Evolutionary conservation across 345 rosid species (phyloP).

Genomic region (Hibiscus syriacus): DNA sequence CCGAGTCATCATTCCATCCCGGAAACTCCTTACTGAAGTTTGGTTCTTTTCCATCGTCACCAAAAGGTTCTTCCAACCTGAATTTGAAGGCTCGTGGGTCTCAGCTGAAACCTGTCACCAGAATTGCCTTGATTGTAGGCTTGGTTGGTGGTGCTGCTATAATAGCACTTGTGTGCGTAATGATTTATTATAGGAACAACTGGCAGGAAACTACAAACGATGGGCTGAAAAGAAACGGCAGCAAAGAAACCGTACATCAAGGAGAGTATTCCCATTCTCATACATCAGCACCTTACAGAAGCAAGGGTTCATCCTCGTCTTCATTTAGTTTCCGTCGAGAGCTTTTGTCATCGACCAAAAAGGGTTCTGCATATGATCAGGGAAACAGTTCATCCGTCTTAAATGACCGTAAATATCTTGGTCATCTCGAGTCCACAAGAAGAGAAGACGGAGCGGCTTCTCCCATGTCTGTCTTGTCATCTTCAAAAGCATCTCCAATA

Average conservation of each 20-base stretch:
- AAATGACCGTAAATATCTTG: slow-evolving; percentile 20
- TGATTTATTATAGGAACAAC: slow-evolving; percentile 28
- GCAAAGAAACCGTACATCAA: slow-evolving; percentile 20
- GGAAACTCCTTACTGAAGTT: slow-evolving; percentile 60
- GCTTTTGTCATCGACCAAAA: slow-evolving; percentile 19
- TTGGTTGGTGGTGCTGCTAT: slow-evolving; percentile 41
- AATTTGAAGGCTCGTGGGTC: slow-evolving; percentile 21
- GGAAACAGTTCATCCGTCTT: slow-evolving; percentile 33
- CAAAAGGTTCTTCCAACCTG: slow-evolving; percentile 29
- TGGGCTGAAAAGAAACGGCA: slow-evolving; percentile 23
- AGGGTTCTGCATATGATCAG: slow-evolving; percentile 23
- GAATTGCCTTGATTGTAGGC: slow-evolving; percentile 50
- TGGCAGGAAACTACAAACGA: slow-evolving; percentile 22
- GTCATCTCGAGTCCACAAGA: slow-evolving; percentile 20
- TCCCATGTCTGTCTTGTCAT: slow-evolving; percentile 41
- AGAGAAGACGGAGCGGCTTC: slow-evolving; percentile 44
- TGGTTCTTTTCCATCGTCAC: slow-evolving; percentile 30
- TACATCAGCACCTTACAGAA: slow-evolving; percentile 31
- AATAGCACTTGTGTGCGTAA: slow-evolving; percentile 35
- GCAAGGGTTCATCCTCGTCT: slow-evolving; percentile 32
- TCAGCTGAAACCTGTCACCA: slow-evolving; percentile 36
- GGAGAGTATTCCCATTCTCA: slow-evolving; percentile 34
- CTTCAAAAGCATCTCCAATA: slow-evolving; percentile 51
- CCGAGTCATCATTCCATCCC: slow-evolving; percentile 79
- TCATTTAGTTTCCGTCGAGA: slow-evolving; percentile 36